Conservation (phyloP, 345 rosid species). For the Sonneratia alba region DNA sequence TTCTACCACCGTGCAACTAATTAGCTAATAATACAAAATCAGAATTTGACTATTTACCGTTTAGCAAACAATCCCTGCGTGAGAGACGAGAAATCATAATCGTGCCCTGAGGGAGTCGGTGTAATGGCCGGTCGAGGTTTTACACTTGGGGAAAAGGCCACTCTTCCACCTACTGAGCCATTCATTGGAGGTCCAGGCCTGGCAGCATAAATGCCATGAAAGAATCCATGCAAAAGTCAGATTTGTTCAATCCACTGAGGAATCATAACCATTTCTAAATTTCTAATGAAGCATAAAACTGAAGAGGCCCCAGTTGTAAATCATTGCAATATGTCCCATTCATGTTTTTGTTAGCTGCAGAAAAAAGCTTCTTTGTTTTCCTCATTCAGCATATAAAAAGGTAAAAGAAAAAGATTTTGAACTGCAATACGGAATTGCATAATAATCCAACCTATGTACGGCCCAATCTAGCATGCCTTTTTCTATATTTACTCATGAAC, state of each 20-base stretch:
- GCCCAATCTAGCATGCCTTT: background rate
- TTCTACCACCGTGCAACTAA: conserved; percentile 1
- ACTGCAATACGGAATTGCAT: background rate
- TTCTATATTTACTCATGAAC: background rate
- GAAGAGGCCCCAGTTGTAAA: background rate
- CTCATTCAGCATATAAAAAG: background rate
- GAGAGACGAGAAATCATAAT: conserved; percentile 38
- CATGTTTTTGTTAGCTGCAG: background rate
- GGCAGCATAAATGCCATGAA: conserved; percentile 20
- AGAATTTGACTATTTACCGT: conserved; percentile 8
- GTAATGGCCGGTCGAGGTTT: conserved; percentile 14
- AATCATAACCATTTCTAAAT: background rate
- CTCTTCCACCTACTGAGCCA: conserved; percentile 12
- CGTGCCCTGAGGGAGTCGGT: conserved; percentile 27
- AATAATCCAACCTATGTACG: background rate
- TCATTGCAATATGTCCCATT: background rate
- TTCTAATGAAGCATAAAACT: background rate
- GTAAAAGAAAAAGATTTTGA: background rate
- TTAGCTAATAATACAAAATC: background rate
- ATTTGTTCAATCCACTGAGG: background rate
- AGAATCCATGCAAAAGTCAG: background rate
- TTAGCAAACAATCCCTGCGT: conserved; percentile 36
- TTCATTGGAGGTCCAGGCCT: conserved; percentile 19
- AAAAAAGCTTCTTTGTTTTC: background rate
- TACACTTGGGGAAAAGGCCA: conserved; percentile 6